Evolutionary conservation across 2,329 filamentous ascomycete genomes (phyloP), one percentile per base, ranked within the genome.

Genomic region (Monosporascus sp.): DNA sequence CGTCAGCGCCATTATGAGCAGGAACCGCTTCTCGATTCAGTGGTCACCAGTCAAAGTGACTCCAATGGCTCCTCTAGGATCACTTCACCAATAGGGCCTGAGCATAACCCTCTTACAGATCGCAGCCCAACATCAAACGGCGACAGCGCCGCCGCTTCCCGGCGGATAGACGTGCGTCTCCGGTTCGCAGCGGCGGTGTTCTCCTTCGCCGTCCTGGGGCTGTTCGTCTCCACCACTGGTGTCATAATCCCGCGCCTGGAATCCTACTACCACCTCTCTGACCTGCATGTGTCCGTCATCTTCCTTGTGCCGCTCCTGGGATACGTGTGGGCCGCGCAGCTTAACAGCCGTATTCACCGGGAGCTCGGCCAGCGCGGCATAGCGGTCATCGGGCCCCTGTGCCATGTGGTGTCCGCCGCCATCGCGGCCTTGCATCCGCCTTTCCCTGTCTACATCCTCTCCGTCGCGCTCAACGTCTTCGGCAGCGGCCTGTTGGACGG

Each of bases 271-370:
- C 37, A 58, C 18, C 65, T 78, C 2, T 68, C 64, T 8, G 74
- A 78, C 48, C 60, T 71, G 1, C 65, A 68, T 22, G 74, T 76
- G 0, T 77, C 75, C 2, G 62, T 73, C 7, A 64, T 77, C 31
- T 79, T 79, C 55, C 65, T 77, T 4, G 67, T 68, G 1, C 65
- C 65, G 0, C 72, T 74, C 1, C 50, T 69, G 0, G 76, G 76
- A n/a, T 79, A 78, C 55, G 60, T 76, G 6, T 11, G 66, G 1
- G 71, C 72, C 0, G 73, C 75, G 0, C 64, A 69, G 31, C 61
- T 68, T 20, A 76, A 74, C 58, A 60, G 67, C 38, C 52, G 57
- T 8, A 55, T 77, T 3, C 75, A 78, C 53, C 45, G 61, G 15
- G 63, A 61, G 2, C 65, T 71, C 7, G 76, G 75, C 3, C 74